Evolutionary conservation across 208 protist genomes (phyloP), one percentile per base, ranked within the genome.

Genomic region (Angomonas ambiguus): DNA sequence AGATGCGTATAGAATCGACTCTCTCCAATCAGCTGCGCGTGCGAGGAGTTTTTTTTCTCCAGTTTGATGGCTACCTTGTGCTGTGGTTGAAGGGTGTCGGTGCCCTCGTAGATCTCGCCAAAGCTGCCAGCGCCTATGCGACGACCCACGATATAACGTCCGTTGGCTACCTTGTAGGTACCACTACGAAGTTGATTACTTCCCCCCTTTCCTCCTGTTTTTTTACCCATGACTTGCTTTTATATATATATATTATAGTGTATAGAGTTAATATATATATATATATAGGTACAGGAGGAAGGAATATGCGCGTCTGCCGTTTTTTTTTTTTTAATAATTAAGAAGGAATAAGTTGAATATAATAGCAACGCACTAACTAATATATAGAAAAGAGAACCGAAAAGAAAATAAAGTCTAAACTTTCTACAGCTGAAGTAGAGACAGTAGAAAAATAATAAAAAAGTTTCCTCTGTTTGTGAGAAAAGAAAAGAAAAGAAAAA

Each of bases 81-180:
- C 34, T 82, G 80, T n/a, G 8, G 38, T 11, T 16, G 8, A 11
- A 30, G n/a, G 0, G 87, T 97, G 65, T 93, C 82, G 51, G 95
- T 95, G 53, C 89, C 93, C 28, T 87, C 84, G 76, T 94, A 97
- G 66, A 97, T 96, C 65, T 97, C 93, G 41, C 93, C 93, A 66
- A 97, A 97, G 58, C 83, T 92, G 22, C 98, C 98, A 33, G 80
- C 82, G 20, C 98, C 99, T 76, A 99, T 99, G 88, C 99, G 98
- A 60, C 97, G 85, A 31, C 90, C 96, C 51, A 99, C 88, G 45
- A 93, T 76, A 77, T 97, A 99, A 63, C 98, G 98, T 11, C 49
- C 49, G 64, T 91, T 93, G 51, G 94, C 98, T 18, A 99, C 96
- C 38, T 93, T 86, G 22, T 98, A 80, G 62, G 98, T 96, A 65